These are phyloP conservation scores for Podaxis carcinomalis DNA, from an alignment of 768 basidiomycete genomes.

Conservation along the genomic window DNA sequence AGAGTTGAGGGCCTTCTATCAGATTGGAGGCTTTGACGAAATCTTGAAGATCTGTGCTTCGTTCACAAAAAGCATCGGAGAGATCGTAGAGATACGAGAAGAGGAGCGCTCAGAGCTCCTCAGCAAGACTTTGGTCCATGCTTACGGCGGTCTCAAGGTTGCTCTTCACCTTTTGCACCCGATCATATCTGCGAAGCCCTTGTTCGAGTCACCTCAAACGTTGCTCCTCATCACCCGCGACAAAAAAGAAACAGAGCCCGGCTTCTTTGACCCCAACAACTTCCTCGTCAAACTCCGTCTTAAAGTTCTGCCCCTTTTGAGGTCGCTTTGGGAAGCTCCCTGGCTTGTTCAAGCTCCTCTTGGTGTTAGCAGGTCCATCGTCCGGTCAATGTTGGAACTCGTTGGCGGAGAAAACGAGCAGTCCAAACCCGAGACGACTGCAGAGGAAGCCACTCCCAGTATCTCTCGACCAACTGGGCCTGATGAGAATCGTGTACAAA, in stretches of 20 bases:
- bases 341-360: conserved; percentile 81
- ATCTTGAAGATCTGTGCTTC: conserved; percentile 53
- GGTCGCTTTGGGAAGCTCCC: conserved; percentile 71
- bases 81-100: conserved; percentile 39
- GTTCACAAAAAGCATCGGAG: conserved; percentile 56
- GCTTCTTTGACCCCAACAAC: conserved; percentile 82
- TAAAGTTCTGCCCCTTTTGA: conserved; percentile 61
- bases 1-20: conserved; percentile 70
- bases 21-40: conserved; percentile 64
- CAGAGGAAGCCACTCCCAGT: conserved; percentile 26
- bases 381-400: conserved; percentile 76
- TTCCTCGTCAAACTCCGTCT: conserved; percentile 81
- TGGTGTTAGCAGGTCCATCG: conserved; percentile 68
- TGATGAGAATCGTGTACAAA: conserved; percentile 75
- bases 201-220: conserved; percentile 87
- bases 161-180: conserved; percentile 73
- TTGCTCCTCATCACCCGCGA: conserved; percentile 65
- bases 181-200: conserved; percentile 71
- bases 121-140: conserved; percentile 67
- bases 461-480: conserved; percentile 42
- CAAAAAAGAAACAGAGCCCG: conserved; percentile 71
- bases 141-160: conserved; percentile 78
- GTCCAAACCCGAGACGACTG: conserved; percentile 39
- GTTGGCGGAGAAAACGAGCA: conserved; percentile 82
- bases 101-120: conserved; percentile 56